phyloP scores from a whole-genome alignment of 192 early-diverging fungal genomes.

The Umbelopsis sp. region DNA sequence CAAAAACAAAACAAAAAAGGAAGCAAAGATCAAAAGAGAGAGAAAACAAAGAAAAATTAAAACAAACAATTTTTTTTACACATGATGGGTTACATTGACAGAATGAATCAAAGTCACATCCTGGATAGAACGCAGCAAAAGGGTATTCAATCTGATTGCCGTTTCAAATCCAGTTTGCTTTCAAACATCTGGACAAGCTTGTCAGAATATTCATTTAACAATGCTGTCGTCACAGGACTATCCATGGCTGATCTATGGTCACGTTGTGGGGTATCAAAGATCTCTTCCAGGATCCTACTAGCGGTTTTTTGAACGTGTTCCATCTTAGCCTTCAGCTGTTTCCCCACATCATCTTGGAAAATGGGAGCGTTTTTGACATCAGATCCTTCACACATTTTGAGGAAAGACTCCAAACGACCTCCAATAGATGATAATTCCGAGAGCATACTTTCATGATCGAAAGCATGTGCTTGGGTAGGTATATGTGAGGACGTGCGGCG shows the following conservation, averaged over 20 bases:
- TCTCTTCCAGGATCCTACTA: not conserved
- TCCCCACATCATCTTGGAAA: not conserved
- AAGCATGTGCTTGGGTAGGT: not conserved
- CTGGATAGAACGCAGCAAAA: not conserved
- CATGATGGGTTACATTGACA: not conserved
- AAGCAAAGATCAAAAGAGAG: no score
- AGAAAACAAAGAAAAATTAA: no score
- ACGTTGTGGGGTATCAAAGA: not conserved
- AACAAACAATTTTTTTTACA: not conserved
- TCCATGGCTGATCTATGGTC: not conserved
- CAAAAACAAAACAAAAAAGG: no score
- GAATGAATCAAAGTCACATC: not conserved
- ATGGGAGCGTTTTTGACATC: not conserved
- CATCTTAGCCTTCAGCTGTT: not conserved
- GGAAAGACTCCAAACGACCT: not conserved
- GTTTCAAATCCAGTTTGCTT: slow-evolving; percentile 7
- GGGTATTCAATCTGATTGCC: not conserved
- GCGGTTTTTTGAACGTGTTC: not conserved
- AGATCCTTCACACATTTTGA: not conserved
- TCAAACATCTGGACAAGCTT: slow-evolving; percentile 23
- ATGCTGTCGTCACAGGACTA: not conserved
- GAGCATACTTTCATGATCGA: not conserved
- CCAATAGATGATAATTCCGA: not conserved
- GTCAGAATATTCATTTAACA: slow-evolving; percentile 23
- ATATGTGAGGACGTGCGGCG: not conserved